Base-by-base conservation (phyloP, 208 protist genomes). In the Crithidia fasciculata region DNA sequence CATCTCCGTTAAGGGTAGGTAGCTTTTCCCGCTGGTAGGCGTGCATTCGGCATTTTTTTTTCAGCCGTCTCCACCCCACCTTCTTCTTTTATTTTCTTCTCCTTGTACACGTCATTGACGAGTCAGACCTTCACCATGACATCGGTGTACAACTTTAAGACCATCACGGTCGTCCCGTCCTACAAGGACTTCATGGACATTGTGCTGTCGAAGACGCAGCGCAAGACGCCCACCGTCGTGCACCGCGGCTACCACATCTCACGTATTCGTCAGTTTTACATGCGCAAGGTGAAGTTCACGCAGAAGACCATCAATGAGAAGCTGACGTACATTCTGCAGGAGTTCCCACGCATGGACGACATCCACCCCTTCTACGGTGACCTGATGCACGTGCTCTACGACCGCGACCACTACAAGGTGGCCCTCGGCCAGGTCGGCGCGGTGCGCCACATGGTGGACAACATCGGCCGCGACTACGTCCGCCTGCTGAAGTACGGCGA, bases 291-390 rank as follows among this genome's bases (percentile, higher is more conserved):
- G 19, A 99, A 99, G 87, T 99, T 94, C 82, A 99, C 98, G 7
- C 98, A 99, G 85, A 97, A 98, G 83, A 98, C 92, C 49, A 99
- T 98, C 82, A 97, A 99, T 73, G 98, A 99, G 64, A 98, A 99
- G 81, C 87, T 99, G 8, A 89, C 92, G 7, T 83, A 89, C 52
- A 99, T 99, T 56, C 81, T 99, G 43, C 88, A 93, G 59, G 89
- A 99, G 58, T 99, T 99, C 76, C 98, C 98, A 18, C 91, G 96
- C 60, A 92, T 99, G 75, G 97, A 99, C 63, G 98, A 99, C 74
- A 98, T 99, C 63, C 99, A 99, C 87, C 99, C 99, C 47, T 99
- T 99, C 84, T 99, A 99, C 85, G 98, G 96, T 6, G 98, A 99
- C 81, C 89, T 99, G 41, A 99, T 99, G 90, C 99, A 99, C 88